These are phyloP conservation scores for Phytophthora tentaculata DNA, from an alignment of 352 stramenopile genomes.

Conservation along the genomic window DNA sequence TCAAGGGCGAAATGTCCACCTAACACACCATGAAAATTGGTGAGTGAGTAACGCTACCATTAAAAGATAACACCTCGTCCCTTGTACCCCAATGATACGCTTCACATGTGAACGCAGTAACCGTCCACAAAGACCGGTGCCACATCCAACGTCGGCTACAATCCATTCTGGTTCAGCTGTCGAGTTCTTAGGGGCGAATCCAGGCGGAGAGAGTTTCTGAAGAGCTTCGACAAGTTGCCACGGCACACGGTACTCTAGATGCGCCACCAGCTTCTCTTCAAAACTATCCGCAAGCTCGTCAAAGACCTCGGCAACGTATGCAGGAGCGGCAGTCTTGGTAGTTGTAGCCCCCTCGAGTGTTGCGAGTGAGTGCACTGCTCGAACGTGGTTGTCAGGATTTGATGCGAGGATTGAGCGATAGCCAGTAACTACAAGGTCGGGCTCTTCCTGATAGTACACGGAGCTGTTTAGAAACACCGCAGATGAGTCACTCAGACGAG, in stretches of 20 bases:
- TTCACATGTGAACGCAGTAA: constrained; percentile 64
- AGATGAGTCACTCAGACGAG: background rate
- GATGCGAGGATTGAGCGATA: constrained; percentile 54
- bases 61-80: background rate
- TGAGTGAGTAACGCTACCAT: no score
- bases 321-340: constrained; percentile 57
- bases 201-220: constrained; percentile 44
- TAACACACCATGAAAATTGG: constrained; percentile 26
- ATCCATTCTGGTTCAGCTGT: constrained; percentile 33
- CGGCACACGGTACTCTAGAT: constrained; percentile 80
- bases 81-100: constrained; percentile 60
- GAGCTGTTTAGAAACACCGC: constrained; percentile 44
- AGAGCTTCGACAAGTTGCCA: constrained; percentile 80
- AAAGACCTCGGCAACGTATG: constrained; percentile 81
- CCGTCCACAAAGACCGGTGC: constrained; percentile 79
- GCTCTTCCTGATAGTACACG: constrained; percentile 68
- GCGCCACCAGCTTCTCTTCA: constrained; percentile 82
- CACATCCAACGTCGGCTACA: constrained; percentile 72
- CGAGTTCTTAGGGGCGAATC: constrained; percentile 20
- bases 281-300: constrained; percentile 81
- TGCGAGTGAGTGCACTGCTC: constrained; percentile 68
- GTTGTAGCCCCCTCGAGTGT: constrained; percentile 59
- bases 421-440: constrained; percentile 51
- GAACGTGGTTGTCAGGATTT: constrained; percentile 49
- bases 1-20: constrained; percentile 82